Evolutionary conservation across 352 stramenopile genomes (phyloP), one percentile per base, ranked within the genome.

Genomic region (Phytophthora citrophthora): DNA sequence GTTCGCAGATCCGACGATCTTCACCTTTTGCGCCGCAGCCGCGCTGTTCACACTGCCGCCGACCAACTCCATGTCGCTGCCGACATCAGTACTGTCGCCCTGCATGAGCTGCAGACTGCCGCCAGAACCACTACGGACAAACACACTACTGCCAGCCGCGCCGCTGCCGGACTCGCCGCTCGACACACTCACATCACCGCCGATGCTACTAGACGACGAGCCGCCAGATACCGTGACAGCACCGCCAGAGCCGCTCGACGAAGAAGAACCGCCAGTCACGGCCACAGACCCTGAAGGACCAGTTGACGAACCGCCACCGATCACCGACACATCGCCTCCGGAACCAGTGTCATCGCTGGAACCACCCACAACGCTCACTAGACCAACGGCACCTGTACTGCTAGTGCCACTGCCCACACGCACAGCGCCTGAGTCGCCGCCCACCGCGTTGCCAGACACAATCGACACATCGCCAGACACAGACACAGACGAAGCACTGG

Each of bases 141-240:
- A 11, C 34, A 65, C 48, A 31, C 54, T 52, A 48, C 61, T 59
- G 46, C 61, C 61, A 54, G 23, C 38, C 5, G 54, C 44, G 32
- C 36, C 29, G 23, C 45, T 54, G 27, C 52, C 54, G 31, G 61
- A 64, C 29, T 39, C 9, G 16, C 65, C 65, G 52, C 65, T 72
- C 23, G 54, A 60, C n/a, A 77, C 24, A 24, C 45, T 57, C 48
- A 78, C 53, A 43, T 71, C 39, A 3, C 66, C 70, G 23, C 70
- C 65, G 49, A 68, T 27, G 23, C 58, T 54, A 24, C 52, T 70
- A 15, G 41, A 48, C 12, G 63, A 72, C 36, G 57, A 76, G 9
- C 54, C 54, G 26, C 63, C 58, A 47, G 52, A 68, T 16, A 70
- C 45, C 32, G 23, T 6, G 34, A 78, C 53, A 43, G 52, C 27